A percentile compares a stretch with the other conserved stretches of the same genome.
Conservation (phyloP, 202 grass and related monocot species). For the Zoysia matrella region DNA sequence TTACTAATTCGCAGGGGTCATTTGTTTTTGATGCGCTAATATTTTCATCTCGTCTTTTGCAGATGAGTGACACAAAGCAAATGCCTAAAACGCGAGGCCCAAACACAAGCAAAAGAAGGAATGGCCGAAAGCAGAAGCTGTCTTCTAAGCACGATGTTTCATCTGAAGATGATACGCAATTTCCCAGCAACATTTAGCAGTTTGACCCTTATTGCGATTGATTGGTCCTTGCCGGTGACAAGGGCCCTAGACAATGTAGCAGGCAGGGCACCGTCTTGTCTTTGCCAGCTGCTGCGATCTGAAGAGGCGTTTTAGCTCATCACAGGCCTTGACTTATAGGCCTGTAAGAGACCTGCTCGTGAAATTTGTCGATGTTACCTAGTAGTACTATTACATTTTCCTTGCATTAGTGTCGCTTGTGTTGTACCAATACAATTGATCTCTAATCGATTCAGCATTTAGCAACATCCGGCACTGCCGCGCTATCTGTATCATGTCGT, state of each 20-base stretch:
- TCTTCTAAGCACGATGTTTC: constrained; percentile 62
- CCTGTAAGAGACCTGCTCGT: constrained; percentile 21
- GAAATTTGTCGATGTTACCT: constrained; percentile 25
- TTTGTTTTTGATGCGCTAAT: neutral
- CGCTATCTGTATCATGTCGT: neutral
- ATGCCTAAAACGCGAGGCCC: constrained; percentile 31
- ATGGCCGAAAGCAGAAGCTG: constrained; percentile 66
- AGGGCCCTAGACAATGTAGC: neutral
- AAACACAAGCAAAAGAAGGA: constrained; percentile 46
- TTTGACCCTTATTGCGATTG: neutral
- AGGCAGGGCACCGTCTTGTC: constrained; percentile 3
- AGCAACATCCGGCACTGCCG: neutral
- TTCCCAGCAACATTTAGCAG: constrained; percentile 32
- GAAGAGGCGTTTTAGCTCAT: neutral
- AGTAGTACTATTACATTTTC: neutral
- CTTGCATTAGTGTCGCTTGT: neutral
- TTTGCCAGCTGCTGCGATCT: constrained; percentile 7
- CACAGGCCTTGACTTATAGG: neutral
- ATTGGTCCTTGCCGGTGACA: constrained; percentile 17
- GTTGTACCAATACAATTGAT: constrained; percentile 9
- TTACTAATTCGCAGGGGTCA: neutral
- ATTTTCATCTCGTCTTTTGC: neutral
- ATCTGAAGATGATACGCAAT: constrained; percentile 34
- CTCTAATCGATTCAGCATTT: constrained; percentile 21
- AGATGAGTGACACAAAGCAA: constrained; percentile 45